Conservation (phyloP, 441 rosid genomes). For the Kokia cookei region DNA sequence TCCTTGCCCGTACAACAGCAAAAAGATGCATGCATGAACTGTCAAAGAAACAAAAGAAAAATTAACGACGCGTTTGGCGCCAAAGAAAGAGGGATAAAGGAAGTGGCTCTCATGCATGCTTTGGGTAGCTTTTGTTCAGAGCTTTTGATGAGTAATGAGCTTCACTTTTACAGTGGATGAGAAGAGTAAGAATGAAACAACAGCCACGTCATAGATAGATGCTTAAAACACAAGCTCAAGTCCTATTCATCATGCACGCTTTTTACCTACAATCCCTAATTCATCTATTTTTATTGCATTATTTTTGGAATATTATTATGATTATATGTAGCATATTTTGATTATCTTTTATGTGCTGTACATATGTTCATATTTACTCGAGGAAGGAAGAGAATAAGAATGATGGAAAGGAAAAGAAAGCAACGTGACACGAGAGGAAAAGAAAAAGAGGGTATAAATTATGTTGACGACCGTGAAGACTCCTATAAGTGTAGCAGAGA, state of each 20-base stretch:
- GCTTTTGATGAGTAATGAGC: background rate
- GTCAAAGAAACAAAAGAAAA: background rate
- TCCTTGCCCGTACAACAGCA: background rate
- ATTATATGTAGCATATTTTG: too few relatives aligned
- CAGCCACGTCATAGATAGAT: background rate
- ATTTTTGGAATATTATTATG: background rate
- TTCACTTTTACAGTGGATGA: background rate
- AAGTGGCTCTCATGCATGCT: background rate
- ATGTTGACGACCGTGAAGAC: background rate
- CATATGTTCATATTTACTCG: background rate
- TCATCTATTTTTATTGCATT: background rate
- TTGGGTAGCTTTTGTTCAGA: background rate
- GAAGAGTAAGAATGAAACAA: background rate
- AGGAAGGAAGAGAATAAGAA: slow-evolving; percentile 5
- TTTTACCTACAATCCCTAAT: background rate
- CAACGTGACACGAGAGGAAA: slow-evolving; percentile 10
- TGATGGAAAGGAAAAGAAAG: slow-evolving; percentile 31
- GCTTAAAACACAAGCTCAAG: background rate
- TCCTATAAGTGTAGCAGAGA: background rate
- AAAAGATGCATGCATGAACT: background rate
- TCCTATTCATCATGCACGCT: background rate
- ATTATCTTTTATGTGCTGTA: background rate
- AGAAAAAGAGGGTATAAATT: background rate
- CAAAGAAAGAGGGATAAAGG: background rate
- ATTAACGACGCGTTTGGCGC: background rate